These are phyloP conservation scores for Fusarium kyushuense DNA, from an alignment of 2,329 filamentous ascomycete genomes.

Conservation along the genomic window DNA sequence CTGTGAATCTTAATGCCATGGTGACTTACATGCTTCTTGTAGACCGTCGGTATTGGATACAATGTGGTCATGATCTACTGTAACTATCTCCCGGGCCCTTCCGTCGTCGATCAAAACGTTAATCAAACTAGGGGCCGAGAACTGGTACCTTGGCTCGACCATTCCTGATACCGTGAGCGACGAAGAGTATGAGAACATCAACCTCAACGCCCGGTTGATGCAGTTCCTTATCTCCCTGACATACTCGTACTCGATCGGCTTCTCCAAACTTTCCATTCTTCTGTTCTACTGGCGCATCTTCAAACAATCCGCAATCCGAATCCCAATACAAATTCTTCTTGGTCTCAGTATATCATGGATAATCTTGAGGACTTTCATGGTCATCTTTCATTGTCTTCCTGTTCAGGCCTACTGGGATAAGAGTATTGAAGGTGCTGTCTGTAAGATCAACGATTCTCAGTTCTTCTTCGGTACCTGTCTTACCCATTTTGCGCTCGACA, in stretches of 20 bases:
- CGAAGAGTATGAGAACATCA: conserved; percentile 31
- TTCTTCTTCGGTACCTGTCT: conserved; percentile 52
- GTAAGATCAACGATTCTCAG: conserved; percentile 49
- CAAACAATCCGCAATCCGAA: conserved; percentile 44
- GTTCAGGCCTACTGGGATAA: conserved; percentile 53
- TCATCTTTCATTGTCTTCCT: conserved; percentile 52
- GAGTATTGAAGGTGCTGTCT: conserved; percentile 44
- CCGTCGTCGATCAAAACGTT: background rate
- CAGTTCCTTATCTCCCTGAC: conserved; percentile 33
- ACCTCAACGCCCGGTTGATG: conserved; percentile 29
- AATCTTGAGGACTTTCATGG: conserved; percentile 49
- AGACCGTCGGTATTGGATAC: conserved; percentile 41
- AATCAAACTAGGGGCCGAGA: conserved; percentile 29
- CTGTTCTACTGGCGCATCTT: conserved; percentile 51
- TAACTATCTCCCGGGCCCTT: background rate
- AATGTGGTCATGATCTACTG: conserved; percentile 34
- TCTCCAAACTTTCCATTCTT: conserved; percentile 48
- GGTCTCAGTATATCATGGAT: conserved; percentile 46
- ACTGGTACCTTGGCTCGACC: conserved; percentile 35
- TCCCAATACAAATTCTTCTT: conserved; percentile 47
- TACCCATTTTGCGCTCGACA: conserved; percentile 51
- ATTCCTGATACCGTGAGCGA: conserved; percentile 23
- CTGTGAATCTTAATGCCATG: accelerated
- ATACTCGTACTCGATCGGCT: conserved; percentile 48
- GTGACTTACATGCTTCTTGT: conserved; percentile 1